These are phyloP conservation scores for Sistotremastrum niveocremeum DNA, from an alignment of 768 basidiomycete genomes.

Conservation along the genomic window DNA sequence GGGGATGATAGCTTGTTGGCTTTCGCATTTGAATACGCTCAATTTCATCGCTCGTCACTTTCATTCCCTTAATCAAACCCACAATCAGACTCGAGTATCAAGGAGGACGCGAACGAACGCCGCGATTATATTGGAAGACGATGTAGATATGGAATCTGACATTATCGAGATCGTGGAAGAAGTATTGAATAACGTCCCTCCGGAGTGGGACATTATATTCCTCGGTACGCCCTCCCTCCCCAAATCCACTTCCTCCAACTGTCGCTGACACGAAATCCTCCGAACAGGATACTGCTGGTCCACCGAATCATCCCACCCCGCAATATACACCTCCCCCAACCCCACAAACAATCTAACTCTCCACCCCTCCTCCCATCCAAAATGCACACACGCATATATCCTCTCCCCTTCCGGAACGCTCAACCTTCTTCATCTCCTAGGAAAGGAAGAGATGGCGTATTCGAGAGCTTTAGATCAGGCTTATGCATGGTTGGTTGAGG, in stretches of 20 bases:
- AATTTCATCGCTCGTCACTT: too few relatives aligned
- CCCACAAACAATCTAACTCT: conserved; percentile 16
- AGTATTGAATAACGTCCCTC: conserved; percentile 32
- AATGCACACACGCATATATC: conserved; percentile 64
- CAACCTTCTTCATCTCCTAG: conserved; percentile 44
- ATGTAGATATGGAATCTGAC: conserved; percentile 64
- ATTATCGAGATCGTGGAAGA: conserved; percentile 26
- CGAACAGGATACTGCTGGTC: conserved; percentile 71
- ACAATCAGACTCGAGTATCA: too few relatives aligned
- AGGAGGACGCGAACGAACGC: too few relatives aligned
- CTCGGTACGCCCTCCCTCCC: conserved; percentile 38
- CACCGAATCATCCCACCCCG: conserved; percentile 38
- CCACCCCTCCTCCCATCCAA: conserved; percentile 46
- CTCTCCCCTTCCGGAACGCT: conserved; percentile 47
- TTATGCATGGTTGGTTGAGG: conserved; percentile 49
- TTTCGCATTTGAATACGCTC: conserved; percentile 35
- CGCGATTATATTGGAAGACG: conserved; percentile 65
- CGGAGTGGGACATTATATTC: conserved; percentile 61
- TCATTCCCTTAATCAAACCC: too few relatives aligned
- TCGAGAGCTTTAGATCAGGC: conserved; percentile 70
- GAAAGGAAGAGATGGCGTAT: conserved; percentile 56
- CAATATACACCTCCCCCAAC: conserved; percentile 12
- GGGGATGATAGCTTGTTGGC: conserved; percentile 57
- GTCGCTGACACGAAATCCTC: background rate
- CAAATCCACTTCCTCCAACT: too few relatives aligned